A percentile compares a stretch with the other conserved stretches of the same genome.
Conservation (phyloP, 345 rosid species). For the Lagerstroemia speciosa region DNA sequence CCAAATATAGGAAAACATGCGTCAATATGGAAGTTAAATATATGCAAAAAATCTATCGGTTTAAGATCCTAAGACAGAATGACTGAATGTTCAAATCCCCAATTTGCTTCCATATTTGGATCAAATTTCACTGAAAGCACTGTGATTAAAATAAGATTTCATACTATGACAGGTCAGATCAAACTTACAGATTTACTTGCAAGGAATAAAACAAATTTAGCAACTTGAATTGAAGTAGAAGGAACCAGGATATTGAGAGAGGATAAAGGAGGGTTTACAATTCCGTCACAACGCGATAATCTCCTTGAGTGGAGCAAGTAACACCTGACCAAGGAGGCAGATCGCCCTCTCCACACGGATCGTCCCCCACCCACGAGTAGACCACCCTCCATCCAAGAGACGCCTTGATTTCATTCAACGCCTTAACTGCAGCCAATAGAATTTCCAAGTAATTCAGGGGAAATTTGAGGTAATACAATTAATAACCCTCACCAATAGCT, state of each 20-base stretch:
- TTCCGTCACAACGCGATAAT: constrained; percentile 83
- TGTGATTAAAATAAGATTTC: background rate
- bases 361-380: constrained; percentile 96
- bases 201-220: background rate
- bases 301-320: constrained; percentile 82
- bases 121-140: background rate
- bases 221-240: background rate
- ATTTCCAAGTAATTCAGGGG: background rate
- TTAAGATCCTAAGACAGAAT: background rate
- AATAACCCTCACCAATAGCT: background rate
- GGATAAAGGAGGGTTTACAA: constrained; percentile 28
- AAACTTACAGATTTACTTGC: background rate
- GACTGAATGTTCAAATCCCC: background rate
- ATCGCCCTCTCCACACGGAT: constrained; percentile 89
- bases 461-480: background rate
- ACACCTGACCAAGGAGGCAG: constrained; percentile 95
- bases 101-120: background rate
- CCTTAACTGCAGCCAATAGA: constrained; percentile 54
- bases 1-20: background rate
- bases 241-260: background rate
- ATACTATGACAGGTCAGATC: background rate
- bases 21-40: background rate
- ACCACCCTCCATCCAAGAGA: constrained; percentile 98
- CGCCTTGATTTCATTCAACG: constrained; percentile 91
- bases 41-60: background rate